Percentiles rank a stretch among this genome's conserved stretches.
These are phyloP conservation scores for Porpolomopsis calyptriformis DNA, from an alignment of 768 basidiomycete genomes.

Conservation along the genomic window DNA sequence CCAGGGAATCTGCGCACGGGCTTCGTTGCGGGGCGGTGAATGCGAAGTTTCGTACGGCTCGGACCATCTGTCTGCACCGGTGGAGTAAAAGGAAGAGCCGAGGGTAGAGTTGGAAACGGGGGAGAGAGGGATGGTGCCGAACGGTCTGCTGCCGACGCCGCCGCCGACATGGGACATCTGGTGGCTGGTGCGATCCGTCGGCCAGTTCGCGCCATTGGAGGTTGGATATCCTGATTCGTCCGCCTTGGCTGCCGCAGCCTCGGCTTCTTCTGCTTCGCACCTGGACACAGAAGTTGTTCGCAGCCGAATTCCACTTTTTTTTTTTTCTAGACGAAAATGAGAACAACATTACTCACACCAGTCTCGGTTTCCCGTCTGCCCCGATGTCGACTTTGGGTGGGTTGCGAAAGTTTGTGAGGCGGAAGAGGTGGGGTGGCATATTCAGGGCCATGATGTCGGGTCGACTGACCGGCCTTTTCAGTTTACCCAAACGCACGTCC, in stretches of 20 bases:
- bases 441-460: constrained; percentile 62
- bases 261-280: constrained; percentile 36
- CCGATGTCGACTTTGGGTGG: constrained; percentile 73
- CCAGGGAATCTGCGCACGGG: constrained; percentile 3
- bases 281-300: constrained; percentile 16
- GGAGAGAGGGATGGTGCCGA: background rate
- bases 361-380: constrained; percentile 53
- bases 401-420: constrained; percentile 71
- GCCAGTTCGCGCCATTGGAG: constrained; percentile 29
- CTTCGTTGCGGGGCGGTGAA: constrained; percentile 3
- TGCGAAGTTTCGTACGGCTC: constrained; percentile 4
- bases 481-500: constrained; percentile 58
- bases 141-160: background rate
- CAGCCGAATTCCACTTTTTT: background rate
- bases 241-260: constrained; percentile 36
- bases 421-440: constrained; percentile 70
- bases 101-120: background rate
- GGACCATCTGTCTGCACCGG: constrained; percentile 2
- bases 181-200: background rate
- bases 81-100: constrained; percentile 7
- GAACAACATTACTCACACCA: constrained; percentile 42
- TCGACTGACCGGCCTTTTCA: constrained; percentile 59
- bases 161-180: background rate
- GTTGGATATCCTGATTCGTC: constrained; percentile 37
- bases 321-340: constrained; percentile 1